Evolutionary conservation across 2,329 filamentous ascomycete species (phyloP).

Genomic region (Ramularia endophylla): DNA sequence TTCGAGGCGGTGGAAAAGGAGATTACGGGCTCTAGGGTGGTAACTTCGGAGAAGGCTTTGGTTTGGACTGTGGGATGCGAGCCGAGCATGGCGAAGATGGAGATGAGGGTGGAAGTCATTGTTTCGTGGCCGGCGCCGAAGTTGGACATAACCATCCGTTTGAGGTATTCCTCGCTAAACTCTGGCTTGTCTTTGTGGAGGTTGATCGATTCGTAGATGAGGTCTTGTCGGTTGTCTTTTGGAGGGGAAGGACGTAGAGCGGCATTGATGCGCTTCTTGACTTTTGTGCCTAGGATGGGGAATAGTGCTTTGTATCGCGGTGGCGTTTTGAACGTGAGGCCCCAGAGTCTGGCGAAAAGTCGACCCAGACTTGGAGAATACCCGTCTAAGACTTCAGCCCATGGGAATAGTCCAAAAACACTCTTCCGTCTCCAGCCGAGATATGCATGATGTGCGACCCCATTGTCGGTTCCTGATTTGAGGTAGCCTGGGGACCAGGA

Average conservation of each 20-base stretch:
- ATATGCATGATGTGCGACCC: slow-evolving; percentile 12
- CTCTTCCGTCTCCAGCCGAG: slow-evolving; percentile 16
- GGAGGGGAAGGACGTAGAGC: slow-evolving; percentile 8
- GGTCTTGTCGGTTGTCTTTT: slow-evolving; percentile 8
- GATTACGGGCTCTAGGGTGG: background rate
- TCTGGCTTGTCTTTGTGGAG: slow-evolving; percentile 15
- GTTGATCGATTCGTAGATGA: slow-evolving; percentile 11
- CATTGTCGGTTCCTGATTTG: slow-evolving; percentile 10
- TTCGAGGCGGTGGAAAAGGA: slow-evolving; percentile 23
- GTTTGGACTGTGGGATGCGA: slow-evolving; percentile 2
- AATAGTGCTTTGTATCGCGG: slow-evolving; percentile 14
- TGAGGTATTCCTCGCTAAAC: slow-evolving; percentile 12
- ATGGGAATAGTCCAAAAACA: slow-evolving; percentile 15
- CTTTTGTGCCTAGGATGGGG: slow-evolving; percentile 11
- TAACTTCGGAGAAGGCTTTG: slow-evolving; percentile 2
- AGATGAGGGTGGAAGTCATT: slow-evolving; percentile 11
- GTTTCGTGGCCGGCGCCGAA: slow-evolving; percentile 18
- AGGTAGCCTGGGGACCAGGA: slow-evolving; percentile 15
- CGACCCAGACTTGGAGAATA: slow-evolving; percentile 11
- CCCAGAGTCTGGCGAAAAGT: slow-evolving; percentile 10
- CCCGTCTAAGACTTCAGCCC: slow-evolving; percentile 13
- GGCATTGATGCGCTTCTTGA: slow-evolving; percentile 9
- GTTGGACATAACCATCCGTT: slow-evolving; percentile 17
- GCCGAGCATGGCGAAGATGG: slow-evolving; percentile 11
- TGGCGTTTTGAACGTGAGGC: slow-evolving; percentile 10